These are phyloP conservation scores for Paramecium bursaria DNA, from an alignment of 73 alveolate species.

Conservation along the genomic window DNA sequence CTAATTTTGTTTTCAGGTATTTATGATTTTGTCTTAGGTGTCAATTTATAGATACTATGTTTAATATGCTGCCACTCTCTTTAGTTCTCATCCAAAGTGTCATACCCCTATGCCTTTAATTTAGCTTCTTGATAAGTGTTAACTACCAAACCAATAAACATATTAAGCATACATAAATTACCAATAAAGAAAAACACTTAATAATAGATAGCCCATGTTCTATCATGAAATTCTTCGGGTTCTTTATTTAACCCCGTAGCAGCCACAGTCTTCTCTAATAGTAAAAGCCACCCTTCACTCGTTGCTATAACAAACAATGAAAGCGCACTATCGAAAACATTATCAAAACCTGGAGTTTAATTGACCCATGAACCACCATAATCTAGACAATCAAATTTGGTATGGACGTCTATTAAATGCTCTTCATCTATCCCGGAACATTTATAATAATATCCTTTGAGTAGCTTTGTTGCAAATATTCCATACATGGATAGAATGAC, in stretches of 20 bases:
- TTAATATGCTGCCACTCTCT: constrained; percentile 61
- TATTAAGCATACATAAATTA: constrained; percentile 63
- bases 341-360: constrained; percentile 49
- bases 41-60: constrained; percentile 29
- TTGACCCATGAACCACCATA: constrained; percentile 67
- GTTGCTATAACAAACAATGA: constrained; percentile 29
- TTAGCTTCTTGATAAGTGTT: constrained; percentile 59
- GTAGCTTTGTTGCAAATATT: constrained; percentile 52
- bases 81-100: constrained; percentile 51
- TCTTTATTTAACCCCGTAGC: neutral
- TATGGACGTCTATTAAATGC: neutral
- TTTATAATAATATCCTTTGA: constrained; percentile 51
- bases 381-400: constrained; percentile 58
- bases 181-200: constrained; percentile 62
- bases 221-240: constrained; percentile 42
- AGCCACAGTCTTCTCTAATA: constrained; percentile 32
- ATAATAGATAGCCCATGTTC: constrained; percentile 63
- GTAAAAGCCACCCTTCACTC: constrained; percentile 64
- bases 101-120: constrained; percentile 12
- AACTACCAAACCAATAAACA: constrained; percentile 69
- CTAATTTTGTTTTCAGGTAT: neutral
- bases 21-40: constrained; percentile 55
- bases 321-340: constrained; percentile 44
- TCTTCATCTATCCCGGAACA: constrained; percentile 9
- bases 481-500: constrained; percentile 49